phyloP scores from a whole-genome alignment of 2,329 filamentous ascomycete species.

The Tolypocladium endophyticum region DNA sequence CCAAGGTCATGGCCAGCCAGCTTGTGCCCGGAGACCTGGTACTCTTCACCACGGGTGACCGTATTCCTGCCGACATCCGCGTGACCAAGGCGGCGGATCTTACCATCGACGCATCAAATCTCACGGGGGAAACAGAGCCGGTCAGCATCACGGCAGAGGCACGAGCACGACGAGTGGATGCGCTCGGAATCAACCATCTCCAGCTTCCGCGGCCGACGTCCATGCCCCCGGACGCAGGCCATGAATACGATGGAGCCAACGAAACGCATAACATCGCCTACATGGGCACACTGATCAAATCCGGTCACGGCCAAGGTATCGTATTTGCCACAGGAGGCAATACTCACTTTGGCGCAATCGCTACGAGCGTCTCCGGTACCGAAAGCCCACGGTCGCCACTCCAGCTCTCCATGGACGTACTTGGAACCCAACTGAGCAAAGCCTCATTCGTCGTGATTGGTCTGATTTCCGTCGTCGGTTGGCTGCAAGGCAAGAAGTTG shows the following conservation, averaged over 20 bases:
- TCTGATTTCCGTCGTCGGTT: slow-evolving; percentile 82
- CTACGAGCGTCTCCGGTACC: slow-evolving; percentile 85
- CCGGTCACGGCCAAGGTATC: slow-evolving; percentile 88
- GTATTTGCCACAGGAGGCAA: slow-evolving; percentile 93
- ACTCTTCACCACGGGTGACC: slow-evolving; percentile 88
- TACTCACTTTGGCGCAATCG: slow-evolving; percentile 95
- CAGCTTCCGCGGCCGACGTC: slow-evolving; percentile 30
- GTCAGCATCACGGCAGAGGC: slow-evolving; percentile 67
- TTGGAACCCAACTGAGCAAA: slow-evolving; percentile 92
- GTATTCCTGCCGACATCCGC: slow-evolving; percentile 90
- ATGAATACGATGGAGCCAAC: slow-evolving; percentile 49
- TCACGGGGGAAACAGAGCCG: slow-evolving; percentile 94
- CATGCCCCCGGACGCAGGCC: slow-evolving; percentile 33
- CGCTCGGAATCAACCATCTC: slow-evolving; percentile 16
- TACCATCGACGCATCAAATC: slow-evolving; percentile 90
- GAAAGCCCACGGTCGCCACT: slow-evolving; percentile 91
- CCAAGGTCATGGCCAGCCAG: slow-evolving; percentile 76
- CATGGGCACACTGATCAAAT: slow-evolving; percentile 94
- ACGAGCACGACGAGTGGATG: slow-evolving; percentile 18
- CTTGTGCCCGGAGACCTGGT: slow-evolving; percentile 90
- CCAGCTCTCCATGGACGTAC: slow-evolving; percentile 93
- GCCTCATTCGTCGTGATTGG: slow-evolving; percentile 92
- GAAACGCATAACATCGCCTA: slow-evolving; percentile 88
- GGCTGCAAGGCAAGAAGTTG: slow-evolving; percentile 78
- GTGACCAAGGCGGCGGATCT: slow-evolving; percentile 85